Base-by-base conservation (phyloP, 257 asterid species). In the Leptodermis oblonga region DNA sequence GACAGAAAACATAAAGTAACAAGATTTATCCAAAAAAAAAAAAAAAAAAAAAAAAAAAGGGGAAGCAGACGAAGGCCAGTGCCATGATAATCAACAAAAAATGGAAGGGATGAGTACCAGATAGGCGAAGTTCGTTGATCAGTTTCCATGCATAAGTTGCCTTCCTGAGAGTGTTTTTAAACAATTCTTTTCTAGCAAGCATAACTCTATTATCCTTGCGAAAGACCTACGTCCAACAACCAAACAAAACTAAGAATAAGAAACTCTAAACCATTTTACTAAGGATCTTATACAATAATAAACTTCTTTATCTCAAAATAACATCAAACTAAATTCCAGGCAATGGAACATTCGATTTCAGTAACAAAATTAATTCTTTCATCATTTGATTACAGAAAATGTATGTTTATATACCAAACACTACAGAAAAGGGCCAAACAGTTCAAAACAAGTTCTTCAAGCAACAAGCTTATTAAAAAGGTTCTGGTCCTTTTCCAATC, bases 91-190 rank as follows among this genome's bases (percentile, higher is more conserved):
- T 15, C 18, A 6, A 26, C 52, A 0, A 42, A 26, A 63, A 20
- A 23, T 14, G 33, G 22, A 9, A 22, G 20, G 20, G 31, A 55
- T 20, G 5, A 56, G 39, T 63, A 88, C 99, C 95, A 18, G 97
- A 73, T 20, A 94, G 80, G 70, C 72, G 97, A 72, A 86, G 96
- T 28, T 94, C 97, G 70, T 59, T 65, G 72, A 94, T 86, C 65
- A 74, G 82, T 70, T 91, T 86, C 90, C 88, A 89, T 45, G 97
- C 99, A 80, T 90, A 77, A 73, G 93, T 82, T 39, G 97, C 86
- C 86, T 94, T 94, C 82, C 93, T 86, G 65, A 94, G 86, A 43
- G 99, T 94, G 77, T 86, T 87, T 70, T 91, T 94, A 74, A 94
- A 94, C 87, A 94, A 79, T 12, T 94, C 97, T 75, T 91, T 94